Evolutionary conservation across 306 rosid species (phyloP), one percentile per base, ranked within the genome.

Genomic region (Hippophae rhamnoides): DNA sequence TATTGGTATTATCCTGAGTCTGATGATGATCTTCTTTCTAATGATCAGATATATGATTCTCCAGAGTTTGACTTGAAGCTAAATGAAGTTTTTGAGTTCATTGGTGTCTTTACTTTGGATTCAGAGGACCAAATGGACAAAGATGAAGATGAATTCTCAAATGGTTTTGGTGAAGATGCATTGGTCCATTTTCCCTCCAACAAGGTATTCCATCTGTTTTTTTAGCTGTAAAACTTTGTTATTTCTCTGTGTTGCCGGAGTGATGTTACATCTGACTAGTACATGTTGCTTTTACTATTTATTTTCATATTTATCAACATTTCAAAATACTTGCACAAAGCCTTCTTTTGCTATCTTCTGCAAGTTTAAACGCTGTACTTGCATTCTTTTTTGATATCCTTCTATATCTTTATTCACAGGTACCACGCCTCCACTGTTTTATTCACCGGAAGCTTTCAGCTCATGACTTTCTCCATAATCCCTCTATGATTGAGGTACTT

Each of bases 361-460:
- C 23, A 18, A 18, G 23, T 18, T 18, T 18, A 18, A 18, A 18
- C 23, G 23, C 23, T 18, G 23, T 18, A 18, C 38, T 31, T 31
- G 41, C 27, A 25, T 7, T 40, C 43, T n/a, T 7, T 5, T 43
- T 6, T 47, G 18, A 58, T 6, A 46, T 40, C 5, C 38, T 31
- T 31, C 11, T 23, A 9, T 7, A n/a, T 68, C 7, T 38, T 45
- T 58, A 25, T 61, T 31, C 73, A 56, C 58, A 87, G 99, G 95
- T 92, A n/a, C 97, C 95, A 42, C 85, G 80, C 56, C 81, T 92
- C 63, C 99, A 92, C 71, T 92, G 99, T 73, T 58, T 92, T 47
- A 66, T 77, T 74, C 92, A 82, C 74, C 81, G 79, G 74, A 88
- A 92, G 61, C 96, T 92, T 69, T 68, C 69, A n/a, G 74, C 43